Evolutionary conservation across 345 rosid genomes (phyloP).

Genomic region (Balakata baccata): DNA sequence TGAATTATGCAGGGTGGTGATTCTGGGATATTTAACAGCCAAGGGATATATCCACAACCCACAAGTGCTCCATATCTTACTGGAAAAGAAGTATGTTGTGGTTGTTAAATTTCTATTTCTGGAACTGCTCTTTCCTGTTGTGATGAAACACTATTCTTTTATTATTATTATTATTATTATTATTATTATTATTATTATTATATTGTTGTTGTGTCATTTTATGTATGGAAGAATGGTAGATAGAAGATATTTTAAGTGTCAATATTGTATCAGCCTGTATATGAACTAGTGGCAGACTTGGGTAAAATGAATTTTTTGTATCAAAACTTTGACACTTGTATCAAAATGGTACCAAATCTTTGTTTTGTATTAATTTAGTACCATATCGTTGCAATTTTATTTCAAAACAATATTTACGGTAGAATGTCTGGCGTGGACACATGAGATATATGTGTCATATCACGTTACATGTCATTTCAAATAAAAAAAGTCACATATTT

Average conservation of each 20-base stretch:
- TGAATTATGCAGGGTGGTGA: conserved; percentile 47
- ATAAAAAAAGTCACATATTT: too few species aligned
- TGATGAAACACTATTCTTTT: not conserved
- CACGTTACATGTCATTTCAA: too few species aligned
- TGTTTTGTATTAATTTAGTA: too few species aligned
- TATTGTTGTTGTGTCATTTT: not conserved
- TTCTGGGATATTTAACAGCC: conserved; percentile 63
- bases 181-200: not conserved
- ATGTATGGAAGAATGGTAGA: too few species aligned
- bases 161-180: not conserved
- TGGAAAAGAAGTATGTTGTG: conserved; percentile 59
- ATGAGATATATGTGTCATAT: too few species aligned
- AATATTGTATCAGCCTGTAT: not conserved
- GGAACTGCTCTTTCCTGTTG: not conserved
- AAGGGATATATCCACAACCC: conserved; percentile 81
- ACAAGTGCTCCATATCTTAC: conserved; percentile 43
- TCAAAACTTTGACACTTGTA: too few species aligned
- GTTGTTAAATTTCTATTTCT: conserved; percentile 1
- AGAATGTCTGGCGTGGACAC: too few species aligned
- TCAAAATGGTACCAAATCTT: too few species aligned
- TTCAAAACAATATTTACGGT: too few species aligned
- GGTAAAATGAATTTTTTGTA: too few species aligned
- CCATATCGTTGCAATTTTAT: too few species aligned
- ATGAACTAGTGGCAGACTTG: too few species aligned
- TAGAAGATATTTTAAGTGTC: not conserved